These are phyloP conservation scores for Nissolia schottii DNA, from an alignment of 306 rosid species.

Conservation along the genomic window DNA sequence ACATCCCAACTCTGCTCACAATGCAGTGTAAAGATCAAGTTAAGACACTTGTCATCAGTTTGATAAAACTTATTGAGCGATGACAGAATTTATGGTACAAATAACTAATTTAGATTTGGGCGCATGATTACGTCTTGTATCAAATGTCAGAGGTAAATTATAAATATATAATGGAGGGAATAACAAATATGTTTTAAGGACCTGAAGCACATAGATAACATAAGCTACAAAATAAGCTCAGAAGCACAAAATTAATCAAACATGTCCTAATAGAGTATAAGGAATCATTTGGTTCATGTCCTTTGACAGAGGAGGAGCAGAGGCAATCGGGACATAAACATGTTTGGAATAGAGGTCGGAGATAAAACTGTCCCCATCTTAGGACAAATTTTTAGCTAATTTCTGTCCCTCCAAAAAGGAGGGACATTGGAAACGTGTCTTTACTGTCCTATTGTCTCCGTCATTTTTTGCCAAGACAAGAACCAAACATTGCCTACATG, in stretches of 20 bases:
- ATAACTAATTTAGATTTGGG: neutral
- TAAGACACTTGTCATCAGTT: neutral
- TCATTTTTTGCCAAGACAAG: too few species aligned
- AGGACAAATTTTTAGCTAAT: too few species aligned
- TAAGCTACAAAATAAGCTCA: neutral
- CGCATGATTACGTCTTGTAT: neutral
- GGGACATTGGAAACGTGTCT: too few species aligned
- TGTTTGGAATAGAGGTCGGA: too few species aligned
- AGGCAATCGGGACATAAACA: too few species aligned
- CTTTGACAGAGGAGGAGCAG: too few species aligned
- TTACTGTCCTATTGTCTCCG: too few species aligned
- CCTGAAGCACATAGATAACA: neutral
- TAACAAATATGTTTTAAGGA: neutral
- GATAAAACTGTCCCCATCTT: too few species aligned
- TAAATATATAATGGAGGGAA: neutral
- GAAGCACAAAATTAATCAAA: neutral
- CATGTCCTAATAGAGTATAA: neutral
- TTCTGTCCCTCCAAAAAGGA: too few species aligned
- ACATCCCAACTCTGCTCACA: slow-evolving; percentile 29
- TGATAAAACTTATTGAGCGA: slow-evolving; percentile 1
- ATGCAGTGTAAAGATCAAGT: neutral
- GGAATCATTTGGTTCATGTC: too few species aligned
- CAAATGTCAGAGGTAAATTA: neutral
- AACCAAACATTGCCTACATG: too few species aligned
- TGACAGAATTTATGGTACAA: neutral